A percentile compares a stretch with the other conserved stretches of the same genome.
Conservation (phyloP, 129 eudicot genomes). For the Logfia minima region DNA sequence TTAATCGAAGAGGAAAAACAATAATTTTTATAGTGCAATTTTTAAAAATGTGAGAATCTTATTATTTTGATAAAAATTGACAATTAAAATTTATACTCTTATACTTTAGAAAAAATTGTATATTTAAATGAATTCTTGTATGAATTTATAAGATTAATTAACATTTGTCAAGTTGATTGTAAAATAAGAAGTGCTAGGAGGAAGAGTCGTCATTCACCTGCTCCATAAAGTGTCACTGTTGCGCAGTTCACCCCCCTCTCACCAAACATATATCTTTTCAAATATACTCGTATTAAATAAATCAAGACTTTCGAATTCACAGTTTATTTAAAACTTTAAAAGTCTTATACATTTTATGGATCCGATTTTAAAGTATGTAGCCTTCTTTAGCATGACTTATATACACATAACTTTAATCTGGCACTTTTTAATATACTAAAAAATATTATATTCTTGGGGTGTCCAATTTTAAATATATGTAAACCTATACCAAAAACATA, state of each 20-base stretch:
- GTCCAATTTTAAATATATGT: background rate
- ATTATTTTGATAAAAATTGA: too few relatives aligned
- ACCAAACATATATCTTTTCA: conserved; percentile 15
- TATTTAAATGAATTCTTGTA: too few relatives aligned
- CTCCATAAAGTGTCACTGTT: conserved; percentile 25
- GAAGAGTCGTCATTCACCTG: conserved; percentile 17
- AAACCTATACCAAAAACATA: conserved; percentile 29
- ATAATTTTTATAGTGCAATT: too few relatives aligned
- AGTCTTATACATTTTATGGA: background rate
- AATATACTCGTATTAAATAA: background rate
- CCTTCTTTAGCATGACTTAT: too few relatives aligned
- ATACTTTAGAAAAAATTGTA: too few relatives aligned
- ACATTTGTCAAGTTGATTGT: background rate
- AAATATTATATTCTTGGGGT: background rate
- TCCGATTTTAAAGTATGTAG: too few relatives aligned
- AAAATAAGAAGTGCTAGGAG: background rate
- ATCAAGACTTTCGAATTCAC: conserved; percentile 2
- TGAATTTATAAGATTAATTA: background rate
- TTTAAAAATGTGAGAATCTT: too few relatives aligned
- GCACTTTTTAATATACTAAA: too few relatives aligned
- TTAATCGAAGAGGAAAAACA: too few relatives aligned
- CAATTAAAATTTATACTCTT: too few relatives aligned
- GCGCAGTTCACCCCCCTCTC: conserved; percentile 33
- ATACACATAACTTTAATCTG: too few relatives aligned
- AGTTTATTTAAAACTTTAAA: background rate